Conservation (phyloP, 116 monocot genomes). For the Posidonia oceanica region DNA sequence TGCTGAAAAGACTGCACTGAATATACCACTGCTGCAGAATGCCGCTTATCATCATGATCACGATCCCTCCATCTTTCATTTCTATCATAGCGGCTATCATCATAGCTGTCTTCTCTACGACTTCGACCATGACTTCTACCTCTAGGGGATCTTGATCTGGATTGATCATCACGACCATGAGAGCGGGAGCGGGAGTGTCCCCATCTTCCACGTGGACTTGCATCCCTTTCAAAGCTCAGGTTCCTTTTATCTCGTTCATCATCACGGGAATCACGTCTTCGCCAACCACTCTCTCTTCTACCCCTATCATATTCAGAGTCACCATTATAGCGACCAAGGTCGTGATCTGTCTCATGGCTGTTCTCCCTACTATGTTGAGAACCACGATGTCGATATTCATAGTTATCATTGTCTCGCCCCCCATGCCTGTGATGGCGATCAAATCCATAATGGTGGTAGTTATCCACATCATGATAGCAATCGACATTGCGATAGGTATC, state of each 20-base stretch:
- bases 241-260: conserved; percentile 46
- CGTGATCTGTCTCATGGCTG: conserved; percentile 58
- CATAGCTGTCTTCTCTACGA: conserved; percentile 74
- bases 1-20: not conserved
- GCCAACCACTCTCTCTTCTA: conserved; percentile 58
- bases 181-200: conserved; percentile 46
- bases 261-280: conserved; percentile 65
- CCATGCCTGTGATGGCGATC: conserved; percentile 49
- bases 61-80: conserved; percentile 52
- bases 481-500: conserved; percentile 36
- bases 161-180: conserved; percentile 59
- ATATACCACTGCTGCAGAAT: conserved; percentile 48
- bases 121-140: conserved; percentile 52
- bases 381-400: conserved; percentile 32
- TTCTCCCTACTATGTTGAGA: conserved; percentile 47
- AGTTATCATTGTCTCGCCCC: conserved; percentile 53
- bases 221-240: conserved; percentile 57
- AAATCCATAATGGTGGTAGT: conserved; percentile 54
- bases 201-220: conserved; percentile 50
- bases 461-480: conserved; percentile 40
- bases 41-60: conserved; percentile 62
- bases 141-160: conserved; percentile 89
- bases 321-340: conserved; percentile 53
- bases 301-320: conserved; percentile 76
- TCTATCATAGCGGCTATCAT: conserved; percentile 55